phyloP scores from a whole-genome alignment of 495 filamentous ascomycete genomes.

The Trichoderma orchidacearum region DNA sequence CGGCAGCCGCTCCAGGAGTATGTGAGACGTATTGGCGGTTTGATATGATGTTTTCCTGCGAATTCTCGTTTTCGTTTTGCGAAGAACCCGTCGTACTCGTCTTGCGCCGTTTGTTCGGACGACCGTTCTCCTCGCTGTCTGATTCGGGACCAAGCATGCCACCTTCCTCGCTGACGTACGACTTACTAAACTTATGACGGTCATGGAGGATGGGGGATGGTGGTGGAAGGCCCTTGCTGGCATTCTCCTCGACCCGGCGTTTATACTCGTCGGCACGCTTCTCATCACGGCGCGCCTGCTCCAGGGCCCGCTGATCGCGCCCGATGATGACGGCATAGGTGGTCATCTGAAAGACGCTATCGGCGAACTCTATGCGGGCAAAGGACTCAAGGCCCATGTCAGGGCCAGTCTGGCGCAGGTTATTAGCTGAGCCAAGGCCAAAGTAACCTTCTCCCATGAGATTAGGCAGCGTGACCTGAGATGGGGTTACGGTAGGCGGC shows the following conservation, averaged over 20 bases:
- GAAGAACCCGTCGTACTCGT: constrained; percentile 11
- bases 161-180: constrained; percentile 37
- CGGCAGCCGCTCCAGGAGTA: constrained; percentile 31
- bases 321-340: constrained; percentile 37
- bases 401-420: constrained; percentile 8
- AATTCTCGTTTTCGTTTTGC: constrained; percentile 6
- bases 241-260: constrained; percentile 20
- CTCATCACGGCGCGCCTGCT: constrained; percentile 25
- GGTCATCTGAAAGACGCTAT: constrained; percentile 38
- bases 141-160: constrained; percentile 38
- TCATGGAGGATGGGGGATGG: constrained; percentile 22
- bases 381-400: constrained; percentile 32
- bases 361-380: constrained; percentile 35
- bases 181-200: constrained; percentile 33
- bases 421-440: constrained; percentile 5
- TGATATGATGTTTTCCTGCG: constrained; percentile 14
- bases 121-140: constrained; percentile 23
- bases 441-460: constrained; percentile 5
- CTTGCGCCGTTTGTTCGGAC: constrained; percentile 24
- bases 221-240: constrained; percentile 22
- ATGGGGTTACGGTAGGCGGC: constrained; percentile 14
- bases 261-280: constrained; percentile 22
- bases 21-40: constrained; percentile 37
- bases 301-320: constrained; percentile 29
- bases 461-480: constrained; percentile 14